Evolutionary conservation across 2,329 filamentous ascomycete genomes (phyloP), one percentile per base, ranked within the genome.

Genomic region (Metarhizium brunneum): DNA sequence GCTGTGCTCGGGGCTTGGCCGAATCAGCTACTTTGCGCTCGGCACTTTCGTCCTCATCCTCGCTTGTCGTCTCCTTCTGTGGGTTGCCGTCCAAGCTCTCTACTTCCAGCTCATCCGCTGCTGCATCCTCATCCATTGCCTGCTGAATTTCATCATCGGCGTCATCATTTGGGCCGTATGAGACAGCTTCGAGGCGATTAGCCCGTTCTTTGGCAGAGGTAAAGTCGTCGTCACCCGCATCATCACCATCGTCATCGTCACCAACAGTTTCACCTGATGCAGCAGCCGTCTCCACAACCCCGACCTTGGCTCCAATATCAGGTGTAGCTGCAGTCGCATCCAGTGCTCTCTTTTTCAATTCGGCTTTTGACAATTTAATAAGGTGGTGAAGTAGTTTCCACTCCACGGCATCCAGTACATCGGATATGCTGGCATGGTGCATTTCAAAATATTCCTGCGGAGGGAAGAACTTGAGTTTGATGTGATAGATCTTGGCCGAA

Each of bases 101-200:
- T 75, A 67, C 71, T 20, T 77, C 73, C 45, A 56, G 56, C 38
- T 71, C 69, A 18, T 86, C 83, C 40, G 83, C 78, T 52, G 58
- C 52, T 7, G 83, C 80, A 2, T 79, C 79, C 20, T 83, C 82
- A 2, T 82, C 80, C 65, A 86, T 80, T 56, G 81, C 78, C 53
- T 76, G 75, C 63, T 87, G 85, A 54, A 95, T 84, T 40, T 81
- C 85, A 61, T 90, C 82, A 65, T 97, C 94, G 4, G 92, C 92
- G 5, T 96, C 92, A 66, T 97, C 94, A 50, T 95, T 95, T 38
- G 86, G 89, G 43, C 90, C 92, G 63, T 96, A 97, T 14, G 90
- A 94, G 2, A 92, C 85, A 35, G 87, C 88, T 70, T 96, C 88
- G 53, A 81, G 77, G 45, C 88, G 85, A 68, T 95, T 94, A 49